phyloP scores from a whole-genome alignment of 2,329 filamentous ascomycete species.

The Penicillium sp. region DNA sequence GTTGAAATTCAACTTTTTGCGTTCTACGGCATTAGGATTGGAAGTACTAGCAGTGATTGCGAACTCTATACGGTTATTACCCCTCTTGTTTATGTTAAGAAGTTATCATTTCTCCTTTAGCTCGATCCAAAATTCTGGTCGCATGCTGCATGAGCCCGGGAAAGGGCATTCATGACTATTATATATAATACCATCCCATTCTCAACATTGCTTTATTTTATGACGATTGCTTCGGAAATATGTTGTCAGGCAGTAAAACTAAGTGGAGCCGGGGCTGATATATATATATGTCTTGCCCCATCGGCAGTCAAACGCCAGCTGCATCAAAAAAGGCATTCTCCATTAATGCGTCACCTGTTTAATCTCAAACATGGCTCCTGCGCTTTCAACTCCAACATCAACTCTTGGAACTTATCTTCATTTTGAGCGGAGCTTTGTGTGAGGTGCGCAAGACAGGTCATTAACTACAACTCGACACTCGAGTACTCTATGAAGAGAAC shows the following conservation, averaged over 20 bases:
- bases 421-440: background rate
- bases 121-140: background rate
- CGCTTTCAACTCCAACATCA: background rate
- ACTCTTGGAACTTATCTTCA: too few species aligned
- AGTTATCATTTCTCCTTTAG: background rate
- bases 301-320: background rate
- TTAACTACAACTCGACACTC: background rate
- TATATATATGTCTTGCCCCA: background rate
- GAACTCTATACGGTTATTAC: background rate
- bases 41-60: background rate
- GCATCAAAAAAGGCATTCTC: background rate
- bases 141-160: background rate
- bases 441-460: background rate
- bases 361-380: background rate
- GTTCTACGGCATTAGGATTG: constrained; percentile 5
- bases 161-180: background rate
- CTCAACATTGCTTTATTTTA: too few species aligned
- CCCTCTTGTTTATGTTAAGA: constrained; percentile 3
- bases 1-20: background rate
- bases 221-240: background rate
- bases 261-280: background rate
- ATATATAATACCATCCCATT: background rate
- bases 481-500: background rate
- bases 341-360: background rate
- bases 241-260: background rate